These are phyloP conservation scores for Blastobotrys capitulatus DNA, from an alignment of 1,139 yeast species.

Conservation along the genomic window DNA sequence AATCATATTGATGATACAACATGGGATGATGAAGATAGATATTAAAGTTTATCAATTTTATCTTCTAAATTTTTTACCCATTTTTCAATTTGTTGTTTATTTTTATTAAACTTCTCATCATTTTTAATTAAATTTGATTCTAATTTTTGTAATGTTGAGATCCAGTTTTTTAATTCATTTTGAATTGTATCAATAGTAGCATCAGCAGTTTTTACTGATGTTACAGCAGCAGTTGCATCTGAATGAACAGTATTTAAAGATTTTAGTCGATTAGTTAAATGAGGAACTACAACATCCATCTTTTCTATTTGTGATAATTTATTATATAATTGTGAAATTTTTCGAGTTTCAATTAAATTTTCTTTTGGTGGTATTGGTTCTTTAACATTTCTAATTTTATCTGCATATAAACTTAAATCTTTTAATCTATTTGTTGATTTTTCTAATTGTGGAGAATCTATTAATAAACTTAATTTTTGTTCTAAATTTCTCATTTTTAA, in stretches of 20 bases:
- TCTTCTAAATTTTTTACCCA: slow-evolving; percentile 17
- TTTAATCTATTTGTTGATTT: slow-evolving; percentile 15
- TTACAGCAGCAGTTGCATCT: slow-evolving; percentile 49
- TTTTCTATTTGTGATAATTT: slow-evolving; percentile 38
- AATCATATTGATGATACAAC: background rate
- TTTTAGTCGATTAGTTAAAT: slow-evolving; percentile 40
- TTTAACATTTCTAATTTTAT: slow-evolving; percentile 12
- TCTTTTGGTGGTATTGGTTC: slow-evolving; percentile 2
- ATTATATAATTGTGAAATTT: slow-evolving; percentile 38
- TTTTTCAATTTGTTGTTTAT: slow-evolving; percentile 15
- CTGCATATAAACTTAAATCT: slow-evolving; percentile 11
- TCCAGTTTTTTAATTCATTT: slow-evolving; percentile 41
- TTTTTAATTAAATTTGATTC: slow-evolving; percentile 37
- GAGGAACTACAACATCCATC: slow-evolving; percentile 38
- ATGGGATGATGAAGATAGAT: no score
- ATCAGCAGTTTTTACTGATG: slow-evolving; percentile 46
- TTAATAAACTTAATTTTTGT: slow-evolving; percentile 17
- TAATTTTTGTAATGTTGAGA: slow-evolving; percentile 35
- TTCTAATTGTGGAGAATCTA: slow-evolving; percentile 12
- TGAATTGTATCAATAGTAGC: slow-evolving; percentile 34
- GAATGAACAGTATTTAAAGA: slow-evolving; percentile 43
- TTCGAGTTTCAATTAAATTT: slow-evolving; percentile 15
- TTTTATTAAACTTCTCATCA: slow-evolving; percentile 22
- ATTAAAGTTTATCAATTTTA: slow-evolving; percentile 1
- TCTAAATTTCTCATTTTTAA: slow-evolving; percentile 12